Base-by-base conservation (phyloP, 495 filamentous ascomycete species). In the Neurospora sp. region DNA sequence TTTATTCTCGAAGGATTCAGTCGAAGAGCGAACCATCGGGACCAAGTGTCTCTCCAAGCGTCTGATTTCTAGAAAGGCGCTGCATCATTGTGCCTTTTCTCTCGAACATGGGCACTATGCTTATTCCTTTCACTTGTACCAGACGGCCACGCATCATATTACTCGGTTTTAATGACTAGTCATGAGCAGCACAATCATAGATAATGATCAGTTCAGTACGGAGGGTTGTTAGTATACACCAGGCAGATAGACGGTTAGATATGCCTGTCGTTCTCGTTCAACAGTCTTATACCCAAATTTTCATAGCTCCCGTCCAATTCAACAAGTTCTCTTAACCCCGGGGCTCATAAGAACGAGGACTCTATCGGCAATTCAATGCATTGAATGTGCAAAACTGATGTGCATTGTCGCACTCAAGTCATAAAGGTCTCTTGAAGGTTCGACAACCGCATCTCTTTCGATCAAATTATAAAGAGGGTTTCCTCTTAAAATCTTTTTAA, bases 21-120 rank as follows among this genome's bases (percentile, higher is more conserved):
- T 79, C 76, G 35, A 82, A 79, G 73, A 83, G 81, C 72, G 80
- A 83, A 68, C 81, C 81, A 31, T 65, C 10, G 42, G 45, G 2
- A 31, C 27, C 27, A 18, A 65, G 53, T 37, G 53, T 65, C 27
- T 35, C 53, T 65, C 27, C 53, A 65, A 65, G 27, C 14, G 53
- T 31, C 14, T 65, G 53, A 65, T 65, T 3, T 35, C 3, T 16
- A 37, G 27, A 65, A 65, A 9, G 27, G 53, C 14, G 53, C 53
- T 65, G 27, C 6, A 37, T 65, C 42, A 45, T 65, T 27, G 53
- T 37, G 53, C 53, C 4, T 35, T 31, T 35, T 31, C 14, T 18
- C 53, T 31, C 27, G 27, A 65, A 12, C 14, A 18, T 18, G 22
- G 53, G 27, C 14, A 27, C 7, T 27, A 35, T 65, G 53, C 27